These are phyloP conservation scores for Carex littledalei DNA, from an alignment of 176 grass and related monocot genomes.

Conservation along the genomic window DNA sequence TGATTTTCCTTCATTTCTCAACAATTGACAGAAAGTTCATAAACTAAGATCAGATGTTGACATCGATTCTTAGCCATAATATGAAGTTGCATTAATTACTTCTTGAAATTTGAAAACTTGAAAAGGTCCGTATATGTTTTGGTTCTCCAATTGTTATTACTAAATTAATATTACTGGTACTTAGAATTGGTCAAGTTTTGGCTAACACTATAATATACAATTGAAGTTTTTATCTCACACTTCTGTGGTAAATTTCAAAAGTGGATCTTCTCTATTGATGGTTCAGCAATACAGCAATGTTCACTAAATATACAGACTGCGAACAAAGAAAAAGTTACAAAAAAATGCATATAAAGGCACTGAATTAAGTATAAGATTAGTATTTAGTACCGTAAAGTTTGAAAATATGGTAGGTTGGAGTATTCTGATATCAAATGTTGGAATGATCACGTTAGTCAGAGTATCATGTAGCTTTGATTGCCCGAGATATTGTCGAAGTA, in stretches of 20 bases:
- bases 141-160: too few species aligned
- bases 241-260: too few species aligned
- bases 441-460: conserved; percentile 55
- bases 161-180: too few species aligned
- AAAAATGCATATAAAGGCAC: neutral
- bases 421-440: conserved; percentile 47
- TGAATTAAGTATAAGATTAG: neutral
- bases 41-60: neutral
- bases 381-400: conserved; percentile 43
- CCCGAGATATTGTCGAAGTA: conserved; percentile 31
- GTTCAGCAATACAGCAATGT: neutral
- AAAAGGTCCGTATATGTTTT: too few species aligned
- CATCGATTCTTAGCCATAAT: neutral
- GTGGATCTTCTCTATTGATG: too few species aligned
- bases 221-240: too few species aligned
- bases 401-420: conserved; percentile 68
- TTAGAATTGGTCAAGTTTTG: too few species aligned
- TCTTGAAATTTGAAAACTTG: too few species aligned
- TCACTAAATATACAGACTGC: neutral
- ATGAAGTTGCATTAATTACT: too few species aligned
- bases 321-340: neutral
- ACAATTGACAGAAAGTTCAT: neutral
- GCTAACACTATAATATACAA: too few species aligned
- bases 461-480: conserved; percentile 33
- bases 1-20: neutral